Conservation (phyloP, 805 yeast species). For the Brettanomyces custersianus region DNA sequence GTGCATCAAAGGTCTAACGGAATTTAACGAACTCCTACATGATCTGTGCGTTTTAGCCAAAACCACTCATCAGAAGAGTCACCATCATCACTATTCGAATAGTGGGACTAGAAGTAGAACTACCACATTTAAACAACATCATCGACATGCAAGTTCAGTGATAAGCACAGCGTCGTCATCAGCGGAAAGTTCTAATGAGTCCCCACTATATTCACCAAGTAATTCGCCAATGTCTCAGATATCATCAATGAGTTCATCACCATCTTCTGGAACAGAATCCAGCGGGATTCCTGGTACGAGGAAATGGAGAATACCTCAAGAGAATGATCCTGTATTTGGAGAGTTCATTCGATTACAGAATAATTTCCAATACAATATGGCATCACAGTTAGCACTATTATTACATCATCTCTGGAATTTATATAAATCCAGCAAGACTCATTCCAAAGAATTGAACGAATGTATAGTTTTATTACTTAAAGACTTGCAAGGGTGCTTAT, state of each 20-base stretch:
- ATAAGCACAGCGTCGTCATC: slow-evolving; percentile 3
- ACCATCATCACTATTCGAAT: neutral
- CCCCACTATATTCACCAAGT: neutral
- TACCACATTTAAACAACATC: neutral
- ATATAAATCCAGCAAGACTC: too few species aligned
- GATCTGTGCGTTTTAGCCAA: slow-evolving; percentile 3
- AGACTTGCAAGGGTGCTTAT: slow-evolving; percentile 49
- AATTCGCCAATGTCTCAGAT: neutral
- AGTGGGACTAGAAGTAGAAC: neutral
- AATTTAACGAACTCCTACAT: slow-evolving; percentile 2
- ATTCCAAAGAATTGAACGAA: neutral
- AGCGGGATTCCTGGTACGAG: slow-evolving; percentile 2
- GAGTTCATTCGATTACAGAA: slow-evolving; percentile 42
- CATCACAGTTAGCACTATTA: slow-evolving; percentile 17
- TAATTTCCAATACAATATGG: slow-evolving; percentile 42
- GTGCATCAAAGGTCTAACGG: neutral
- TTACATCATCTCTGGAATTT: too few species aligned
- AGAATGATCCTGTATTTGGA: slow-evolving; percentile 22
- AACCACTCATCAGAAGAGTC: too few species aligned
- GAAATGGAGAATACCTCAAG: slow-evolving; percentile 22
- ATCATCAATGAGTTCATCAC: neutral
- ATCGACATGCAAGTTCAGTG: neutral
- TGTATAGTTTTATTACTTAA: slow-evolving; percentile 19
- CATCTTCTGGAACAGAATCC: neutral
- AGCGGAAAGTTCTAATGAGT: neutral